Conservation (phyloP, 2,329 filamentous ascomycete species). For the Drechslerella stenobrocha region DNA sequence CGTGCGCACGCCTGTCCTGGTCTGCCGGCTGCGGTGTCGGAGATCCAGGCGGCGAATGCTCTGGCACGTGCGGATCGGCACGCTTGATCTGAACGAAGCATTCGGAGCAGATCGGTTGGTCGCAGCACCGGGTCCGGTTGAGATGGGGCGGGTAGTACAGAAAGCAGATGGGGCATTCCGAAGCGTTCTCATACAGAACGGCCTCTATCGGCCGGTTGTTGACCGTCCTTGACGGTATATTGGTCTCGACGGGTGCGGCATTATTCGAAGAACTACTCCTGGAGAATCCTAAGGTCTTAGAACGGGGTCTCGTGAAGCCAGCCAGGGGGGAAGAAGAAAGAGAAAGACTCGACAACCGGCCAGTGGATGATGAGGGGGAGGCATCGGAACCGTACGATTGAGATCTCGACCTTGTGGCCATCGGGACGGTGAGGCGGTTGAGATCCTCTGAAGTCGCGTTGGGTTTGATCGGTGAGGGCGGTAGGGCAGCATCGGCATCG, state of each 20-base stretch:
- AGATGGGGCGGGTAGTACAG: slow-evolving; percentile 92
- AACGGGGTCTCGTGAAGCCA: slow-evolving; percentile 70
- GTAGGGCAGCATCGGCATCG: slow-evolving; percentile 73
- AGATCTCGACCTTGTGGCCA: slow-evolving; percentile 67
- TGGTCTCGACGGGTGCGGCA: slow-evolving; percentile 50
- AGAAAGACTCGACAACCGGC: slow-evolving; percentile 60
- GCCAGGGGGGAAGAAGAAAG: slow-evolving; percentile 54
- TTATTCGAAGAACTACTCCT: slow-evolving; percentile 53
- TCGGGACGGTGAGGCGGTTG: slow-evolving; percentile 76
- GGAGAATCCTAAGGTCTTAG: slow-evolving; percentile 86
- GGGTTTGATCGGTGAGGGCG: slow-evolving; percentile 61
- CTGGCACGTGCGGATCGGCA: slow-evolving; percentile 83
- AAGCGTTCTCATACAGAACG: slow-evolving; percentile 85
- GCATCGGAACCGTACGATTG: slow-evolving; percentile 77
- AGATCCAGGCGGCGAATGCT: slow-evolving; percentile 62
- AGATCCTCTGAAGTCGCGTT: slow-evolving; percentile 64
- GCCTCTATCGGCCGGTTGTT: slow-evolving; percentile 95
- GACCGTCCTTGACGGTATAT: slow-evolving; percentile 50
- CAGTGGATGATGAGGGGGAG: slow-evolving; percentile 60
- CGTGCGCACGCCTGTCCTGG: slow-evolving; percentile 54
- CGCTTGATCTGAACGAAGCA: slow-evolving; percentile 99
- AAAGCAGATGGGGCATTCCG: slow-evolving; percentile 95
- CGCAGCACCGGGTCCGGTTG: slow-evolving; percentile 91
- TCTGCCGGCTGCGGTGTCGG: slow-evolving; percentile 55
- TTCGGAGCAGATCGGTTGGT: slow-evolving; percentile 95